Evolutionary conservation across 352 stramenopile species (phyloP), one percentile per base, ranked within the genome.

Genomic region (Phytophthora pluvialis): DNA sequence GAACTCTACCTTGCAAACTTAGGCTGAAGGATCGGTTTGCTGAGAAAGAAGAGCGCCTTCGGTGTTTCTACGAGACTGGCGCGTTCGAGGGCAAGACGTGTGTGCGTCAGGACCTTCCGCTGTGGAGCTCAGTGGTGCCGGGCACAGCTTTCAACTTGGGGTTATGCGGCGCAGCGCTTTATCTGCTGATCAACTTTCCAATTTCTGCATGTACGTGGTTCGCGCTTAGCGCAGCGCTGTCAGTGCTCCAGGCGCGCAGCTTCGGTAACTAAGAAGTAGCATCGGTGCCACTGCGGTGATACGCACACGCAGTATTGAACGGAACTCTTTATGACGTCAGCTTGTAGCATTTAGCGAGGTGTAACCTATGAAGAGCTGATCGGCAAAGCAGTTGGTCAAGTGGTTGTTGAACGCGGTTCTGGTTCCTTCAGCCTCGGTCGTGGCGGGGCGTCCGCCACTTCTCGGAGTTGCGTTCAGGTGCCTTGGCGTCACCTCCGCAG

Each of bases 11-110:
- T 18, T 29, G 29, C 31, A 12, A 43, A 32, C 36, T 48, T 55
- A 83, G 75, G 82, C 47, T 91, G 12, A 91, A 90, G 46, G 38
- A 76, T 1, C 72, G 78, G 7, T 95, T 93, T 71, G 72, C 74
- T 12, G 86, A 84, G 46, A 94, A 94, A 42, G 86, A 94, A 56
- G 71, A 88, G 31, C 70, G 86, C 16, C 69, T 95, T 38, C 64
- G 71, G 31, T 48, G 60, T 51, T 95, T 93, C 54, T 93, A 95
- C 72, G 64, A 88, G 67, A 70, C 70, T 63, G 67, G 72, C 33
- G 47, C 56, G 18, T 83, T 86, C 51, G 53, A 82, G 12, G 80
- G 66, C 49, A 83, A 89, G 55, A 36, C 29, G 15, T 64, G 64
- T 5, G 53, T 77, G 39, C 72, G 52, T 15, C 61, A 80, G 49